Percentiles rank a stretch among this genome's conserved stretches.
Conservation (phyloP, 306 rosid genomes). For the Erythrophleum fordii region DNA sequence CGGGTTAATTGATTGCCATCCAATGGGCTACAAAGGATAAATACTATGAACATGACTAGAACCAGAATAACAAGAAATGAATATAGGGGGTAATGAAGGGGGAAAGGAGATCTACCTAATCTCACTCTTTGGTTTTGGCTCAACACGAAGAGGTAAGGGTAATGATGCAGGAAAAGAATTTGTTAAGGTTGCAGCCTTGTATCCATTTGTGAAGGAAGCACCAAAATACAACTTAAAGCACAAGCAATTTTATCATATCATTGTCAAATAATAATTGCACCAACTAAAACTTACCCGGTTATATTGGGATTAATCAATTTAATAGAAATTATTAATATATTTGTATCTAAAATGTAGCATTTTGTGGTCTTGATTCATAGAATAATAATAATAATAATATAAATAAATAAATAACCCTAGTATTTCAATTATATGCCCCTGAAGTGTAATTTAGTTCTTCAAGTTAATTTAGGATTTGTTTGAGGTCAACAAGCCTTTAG, state of each 20-base stretch:
- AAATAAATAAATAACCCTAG: not conserved
- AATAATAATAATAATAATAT: not conserved
- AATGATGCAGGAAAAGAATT: slow-evolving; percentile 89
- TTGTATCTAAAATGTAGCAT: too few relatives aligned
- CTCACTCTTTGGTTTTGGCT: slow-evolving; percentile 92
- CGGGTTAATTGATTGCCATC: slow-evolving; percentile 43
- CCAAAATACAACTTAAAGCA: slow-evolving; percentile 32
- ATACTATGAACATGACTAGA: not conserved
- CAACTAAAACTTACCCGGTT: not conserved
- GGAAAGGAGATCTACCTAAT: slow-evolving; percentile 64
- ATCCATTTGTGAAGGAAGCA: slow-evolving; percentile 61
- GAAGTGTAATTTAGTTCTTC: slow-evolving; percentile 7
- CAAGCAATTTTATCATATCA: not conserved
- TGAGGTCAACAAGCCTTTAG: not conserved
- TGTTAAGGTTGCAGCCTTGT: slow-evolving; percentile 89
- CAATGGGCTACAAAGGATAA: slow-evolving; percentile 32
- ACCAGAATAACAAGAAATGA: not conserved
- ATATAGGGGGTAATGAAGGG: not conserved
- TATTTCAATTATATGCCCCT: not conserved
- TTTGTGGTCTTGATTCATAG: not conserved
- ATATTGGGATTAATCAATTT: slow-evolving; percentile 11
- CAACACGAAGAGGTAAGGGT: slow-evolving; percentile 88
- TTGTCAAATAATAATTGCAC: not conserved
- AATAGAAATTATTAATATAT: not conserved
- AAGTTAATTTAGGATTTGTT: not conserved